A percentile compares a stretch with the other conserved stretches of the same genome.
Evolutionary conservation across 1,284 basidiomycete species (phyloP).

Genomic region (Earliella scabrosa): DNA sequence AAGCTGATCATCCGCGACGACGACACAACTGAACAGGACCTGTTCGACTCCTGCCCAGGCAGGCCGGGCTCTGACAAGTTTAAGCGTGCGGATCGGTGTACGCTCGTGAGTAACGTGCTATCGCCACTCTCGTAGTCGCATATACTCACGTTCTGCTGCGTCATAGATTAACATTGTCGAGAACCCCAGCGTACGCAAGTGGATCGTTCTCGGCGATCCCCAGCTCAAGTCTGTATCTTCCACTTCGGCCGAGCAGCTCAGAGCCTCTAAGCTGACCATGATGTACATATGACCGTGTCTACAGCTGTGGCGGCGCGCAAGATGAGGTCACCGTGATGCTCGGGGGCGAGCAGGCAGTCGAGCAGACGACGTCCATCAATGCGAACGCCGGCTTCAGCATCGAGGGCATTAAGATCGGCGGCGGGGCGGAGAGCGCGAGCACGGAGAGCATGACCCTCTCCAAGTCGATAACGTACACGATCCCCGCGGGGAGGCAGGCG

Average conservation of each 20-base stretch:
- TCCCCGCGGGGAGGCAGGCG: conserved; percentile 6
- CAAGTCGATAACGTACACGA: conserved; percentile 5
- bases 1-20: too few species aligned
- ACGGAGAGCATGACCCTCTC: conserved; percentile 1
- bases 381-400: conserved; percentile 11
- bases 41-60: too few species aligned
- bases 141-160: too few species aligned
- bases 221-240: conserved; percentile 8
- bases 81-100: too few species aligned
- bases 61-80: too few species aligned
- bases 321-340: conserved; percentile 10
- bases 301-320: conserved; percentile 11
- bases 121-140: too few species aligned
- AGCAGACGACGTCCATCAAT: conserved; percentile 2
- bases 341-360: conserved; percentile 2
- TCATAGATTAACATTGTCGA: conserved; percentile 9
- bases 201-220: conserved; percentile 8
- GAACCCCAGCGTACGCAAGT: conserved; percentile 9
- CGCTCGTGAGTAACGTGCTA: too few species aligned
- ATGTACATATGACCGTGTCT: neutral
- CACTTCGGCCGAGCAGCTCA: too few species aligned
- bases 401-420: conserved; percentile 12
- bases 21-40: too few species aligned
- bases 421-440: conserved; percentile 2
- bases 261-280: neutral